These are phyloP conservation scores for Penicillium tannophilum DNA, from an alignment of 495 filamentous ascomycete species.

Conservation along the genomic window DNA sequence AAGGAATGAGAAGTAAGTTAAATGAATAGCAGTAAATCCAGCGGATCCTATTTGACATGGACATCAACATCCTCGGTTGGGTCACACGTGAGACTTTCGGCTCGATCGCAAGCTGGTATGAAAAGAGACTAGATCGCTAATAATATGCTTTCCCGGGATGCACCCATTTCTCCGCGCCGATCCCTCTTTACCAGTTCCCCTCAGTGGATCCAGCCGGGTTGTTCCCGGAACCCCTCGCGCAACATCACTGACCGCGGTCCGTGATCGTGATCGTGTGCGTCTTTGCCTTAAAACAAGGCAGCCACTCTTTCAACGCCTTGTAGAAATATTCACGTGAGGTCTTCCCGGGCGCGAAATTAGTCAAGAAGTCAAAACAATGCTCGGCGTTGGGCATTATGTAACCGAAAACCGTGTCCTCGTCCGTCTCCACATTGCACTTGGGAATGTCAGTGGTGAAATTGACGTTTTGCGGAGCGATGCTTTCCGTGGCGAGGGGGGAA, in stretches of 20 bases:
- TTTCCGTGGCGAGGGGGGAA: slow-evolving; percentile 48
- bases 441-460: slow-evolving; percentile 45
- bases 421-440: slow-evolving; percentile 45
- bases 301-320: slow-evolving; percentile 49
- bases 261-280: not conserved
- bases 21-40: slow-evolving; percentile 1
- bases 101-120: slow-evolving; percentile 2
- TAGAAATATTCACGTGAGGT: slow-evolving; percentile 39
- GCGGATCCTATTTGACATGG: slow-evolving; percentile 1
- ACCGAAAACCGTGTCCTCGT: slow-evolving; percentile 48
- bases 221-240: slow-evolving; percentile 7
- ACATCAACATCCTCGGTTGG: slow-evolving; percentile 20
- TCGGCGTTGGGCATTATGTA: slow-evolving; percentile 49
- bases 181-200: slow-evolving; percentile 1
- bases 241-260: slow-evolving; percentile 1
- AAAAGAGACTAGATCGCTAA: not conserved
- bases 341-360: slow-evolving; percentile 28
- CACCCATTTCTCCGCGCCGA: slow-evolving; percentile 1
- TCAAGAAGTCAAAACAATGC: slow-evolving; percentile 56
- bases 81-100: slow-evolving; percentile 7
- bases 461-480: slow-evolving; percentile 41
- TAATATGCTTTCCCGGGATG: not conserved
- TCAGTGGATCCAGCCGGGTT: not conserved
- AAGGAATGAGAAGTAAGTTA: not conserved
- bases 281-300: slow-evolving; percentile 41